Evolutionary conservation across 495 filamentous ascomycete species (phyloP).

Genomic region (Lophiotrema nucula): DNA sequence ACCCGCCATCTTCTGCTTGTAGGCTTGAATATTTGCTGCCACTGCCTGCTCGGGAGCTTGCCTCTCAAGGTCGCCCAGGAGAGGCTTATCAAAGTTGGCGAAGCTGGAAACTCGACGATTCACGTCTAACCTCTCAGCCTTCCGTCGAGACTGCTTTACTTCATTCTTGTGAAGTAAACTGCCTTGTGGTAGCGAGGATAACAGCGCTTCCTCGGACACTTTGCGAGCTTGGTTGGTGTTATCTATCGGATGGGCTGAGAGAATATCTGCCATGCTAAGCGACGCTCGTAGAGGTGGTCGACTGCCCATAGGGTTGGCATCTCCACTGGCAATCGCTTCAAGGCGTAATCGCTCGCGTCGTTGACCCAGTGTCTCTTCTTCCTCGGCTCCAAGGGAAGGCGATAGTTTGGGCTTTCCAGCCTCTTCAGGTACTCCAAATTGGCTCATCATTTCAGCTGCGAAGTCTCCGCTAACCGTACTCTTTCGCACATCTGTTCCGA

Average conservation of each 20-base stretch:
- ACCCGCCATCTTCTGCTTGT: constrained; percentile 50
- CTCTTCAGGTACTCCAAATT: constrained; percentile 56
- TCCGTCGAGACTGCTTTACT: constrained; percentile 28
- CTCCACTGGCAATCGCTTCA: constrained; percentile 60
- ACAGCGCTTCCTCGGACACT: constrained; percentile 21
- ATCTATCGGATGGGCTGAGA: constrained; percentile 56
- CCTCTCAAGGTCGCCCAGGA: constrained; percentile 19
- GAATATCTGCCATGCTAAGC: constrained; percentile 69
- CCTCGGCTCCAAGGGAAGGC: constrained; percentile 34
- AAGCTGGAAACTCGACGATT: constrained; percentile 29
- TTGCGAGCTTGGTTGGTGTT: constrained; percentile 35
- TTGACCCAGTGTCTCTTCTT: constrained; percentile 88
- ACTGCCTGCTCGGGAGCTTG: constrained; percentile 36
- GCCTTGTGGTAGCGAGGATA: constrained; percentile 25
- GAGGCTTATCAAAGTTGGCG: constrained; percentile 31
- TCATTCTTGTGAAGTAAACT: constrained; percentile 37
- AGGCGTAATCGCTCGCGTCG: constrained; percentile 76
- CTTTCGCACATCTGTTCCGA: constrained; percentile 44
- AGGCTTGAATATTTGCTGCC: constrained; percentile 43
- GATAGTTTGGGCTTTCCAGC: constrained; percentile 38
- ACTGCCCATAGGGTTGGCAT: constrained; percentile 22
- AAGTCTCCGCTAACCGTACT: constrained; percentile 72
- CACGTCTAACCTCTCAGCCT: constrained; percentile 22
- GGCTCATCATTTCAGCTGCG: constrained; percentile 71
- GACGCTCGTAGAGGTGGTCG: constrained; percentile 40